Base-by-base conservation (phyloP, 768 basidiomycete species). In the Neoboletus subvelutipes region DNA sequence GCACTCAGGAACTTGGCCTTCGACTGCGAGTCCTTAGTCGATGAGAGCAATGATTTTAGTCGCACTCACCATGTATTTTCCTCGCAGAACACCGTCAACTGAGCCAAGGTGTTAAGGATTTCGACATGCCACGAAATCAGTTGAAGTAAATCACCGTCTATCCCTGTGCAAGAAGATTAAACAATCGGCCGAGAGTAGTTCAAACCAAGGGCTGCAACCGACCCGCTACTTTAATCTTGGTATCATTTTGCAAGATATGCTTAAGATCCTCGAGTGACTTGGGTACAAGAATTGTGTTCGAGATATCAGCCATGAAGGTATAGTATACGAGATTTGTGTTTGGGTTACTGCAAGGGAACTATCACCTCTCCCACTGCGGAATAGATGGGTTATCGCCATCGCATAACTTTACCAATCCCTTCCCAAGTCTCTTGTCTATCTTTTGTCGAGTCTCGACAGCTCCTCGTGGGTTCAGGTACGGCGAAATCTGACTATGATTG, bases 211-310 rank as follows among this genome's bases (percentile, higher is more conserved):
- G 26, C 45, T 36, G 48, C 20, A 29, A 73, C 84, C 59, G 50
- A 92, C 94, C 94, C 51, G 93, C 95, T 31, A 98, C 91, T 76
- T 97, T 96, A 66, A 98, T 85, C 74, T 96, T 97, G 67, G 75
- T 82, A 69, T 95, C 92, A 64, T 79, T 3, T 36, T 63, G 55
- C 50, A 96, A 75, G 15, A 84, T 67, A 5, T 64, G 37, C 56
- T 78, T 71, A 51, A 97, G 78, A 7, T 90, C 84, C 10, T 83
- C 71, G 2, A 86, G 58, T 34, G 83, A 80, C 39, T 73, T 76
- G 4, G 87, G 86, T 13, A 64, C 54, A 24, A 42, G 20, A 6
- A 76, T 78, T 12, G 81, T 54, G 36, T 59, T 49, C 13, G 56
- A 50, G 40, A 40, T 49, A 10, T 46, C 4, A 22, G 37, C 34